Conservation (phyloP, 1,284 basidiomycete genomes). For the Coriolopsis trogii region DNA sequence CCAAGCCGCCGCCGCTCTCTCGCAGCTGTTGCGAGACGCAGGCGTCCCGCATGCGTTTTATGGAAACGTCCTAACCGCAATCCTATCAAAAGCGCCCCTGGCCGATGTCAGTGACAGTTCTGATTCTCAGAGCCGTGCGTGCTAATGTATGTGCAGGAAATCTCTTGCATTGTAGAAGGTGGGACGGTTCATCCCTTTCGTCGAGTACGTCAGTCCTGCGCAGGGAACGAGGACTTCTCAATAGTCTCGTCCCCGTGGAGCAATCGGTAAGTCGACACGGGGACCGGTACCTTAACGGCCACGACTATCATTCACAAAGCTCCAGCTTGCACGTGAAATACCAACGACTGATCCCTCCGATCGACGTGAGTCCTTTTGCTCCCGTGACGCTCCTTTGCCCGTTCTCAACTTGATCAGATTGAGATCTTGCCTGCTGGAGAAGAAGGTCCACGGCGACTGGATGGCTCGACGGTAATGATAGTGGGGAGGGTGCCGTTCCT, state of each 20-base stretch:
- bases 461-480: constrained; percentile 62
- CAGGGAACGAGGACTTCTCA: constrained; percentile 44
- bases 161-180: constrained; percentile 60
- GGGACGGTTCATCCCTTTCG: constrained; percentile 53
- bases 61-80: constrained; percentile 61
- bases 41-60: constrained; percentile 70
- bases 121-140: not conserved
- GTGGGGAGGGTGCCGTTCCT: constrained; percentile 74
- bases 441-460: constrained; percentile 72
- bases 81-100: constrained; percentile 55
- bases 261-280: constrained; percentile 43
- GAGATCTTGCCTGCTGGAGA: constrained; percentile 81
- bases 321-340: constrained; percentile 42
- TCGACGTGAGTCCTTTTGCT: constrained; percentile 35
- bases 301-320: constrained; percentile 14
- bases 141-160: constrained; percentile 43
- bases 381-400: constrained; percentile 1
- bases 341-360: constrained; percentile 38
- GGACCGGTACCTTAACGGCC: constrained; percentile 1
- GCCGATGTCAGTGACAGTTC: constrained; percentile 50
- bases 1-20: constrained; percentile 65
- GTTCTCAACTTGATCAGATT: constrained; percentile 50
- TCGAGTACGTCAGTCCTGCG: constrained; percentile 55
- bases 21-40: constrained; percentile 49
- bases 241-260: constrained; percentile 55